Conservation (phyloP, 2,329 filamentous ascomycete species). For the Penicillium sp. region DNA sequence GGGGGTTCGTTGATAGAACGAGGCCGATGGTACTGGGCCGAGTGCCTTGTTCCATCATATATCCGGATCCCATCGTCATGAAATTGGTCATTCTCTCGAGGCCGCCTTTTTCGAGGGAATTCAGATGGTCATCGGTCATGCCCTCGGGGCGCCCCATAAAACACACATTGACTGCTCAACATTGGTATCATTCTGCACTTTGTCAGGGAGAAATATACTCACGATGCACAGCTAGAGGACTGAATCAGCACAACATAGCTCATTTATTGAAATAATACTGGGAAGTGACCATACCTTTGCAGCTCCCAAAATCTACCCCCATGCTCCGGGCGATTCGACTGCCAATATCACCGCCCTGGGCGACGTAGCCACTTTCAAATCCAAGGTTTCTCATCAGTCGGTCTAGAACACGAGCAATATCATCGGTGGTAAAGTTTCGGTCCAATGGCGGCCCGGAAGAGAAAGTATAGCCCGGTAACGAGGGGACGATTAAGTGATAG, state of each 20-base stretch:
- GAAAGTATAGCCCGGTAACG: slow-evolving; percentile 31
- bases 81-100: slow-evolving; percentile 23
- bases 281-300: slow-evolving; percentile 25
- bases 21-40: slow-evolving; percentile 36
- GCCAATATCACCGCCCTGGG: slow-evolving; percentile 35
- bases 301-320: slow-evolving; percentile 27
- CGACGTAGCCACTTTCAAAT: slow-evolving; percentile 30
- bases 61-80: slow-evolving; percentile 20
- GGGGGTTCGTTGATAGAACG: slow-evolving; percentile 31
- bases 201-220: slow-evolving; percentile 12
- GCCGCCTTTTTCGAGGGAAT: slow-evolving; percentile 31
- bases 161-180: slow-evolving; percentile 29
- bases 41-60: slow-evolving; percentile 32
- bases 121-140: slow-evolving; percentile 22
- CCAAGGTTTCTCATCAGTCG: slow-evolving; percentile 31
- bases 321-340: slow-evolving; percentile 25
- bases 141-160: slow-evolving; percentile 25
- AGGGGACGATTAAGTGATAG: slow-evolving; percentile 34
- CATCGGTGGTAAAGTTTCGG: slow-evolving; percentile 21
- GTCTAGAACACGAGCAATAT: slow-evolving; percentile 29
- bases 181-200: slow-evolving; percentile 7
- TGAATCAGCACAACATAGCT: background rate
- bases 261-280: background rate
- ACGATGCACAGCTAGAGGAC: slow-evolving; percentile 28
- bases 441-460: slow-evolving; percentile 32